Conservation (phyloP, 108 stramenopile species). For the Fistulifera pelliculosa region DNA sequence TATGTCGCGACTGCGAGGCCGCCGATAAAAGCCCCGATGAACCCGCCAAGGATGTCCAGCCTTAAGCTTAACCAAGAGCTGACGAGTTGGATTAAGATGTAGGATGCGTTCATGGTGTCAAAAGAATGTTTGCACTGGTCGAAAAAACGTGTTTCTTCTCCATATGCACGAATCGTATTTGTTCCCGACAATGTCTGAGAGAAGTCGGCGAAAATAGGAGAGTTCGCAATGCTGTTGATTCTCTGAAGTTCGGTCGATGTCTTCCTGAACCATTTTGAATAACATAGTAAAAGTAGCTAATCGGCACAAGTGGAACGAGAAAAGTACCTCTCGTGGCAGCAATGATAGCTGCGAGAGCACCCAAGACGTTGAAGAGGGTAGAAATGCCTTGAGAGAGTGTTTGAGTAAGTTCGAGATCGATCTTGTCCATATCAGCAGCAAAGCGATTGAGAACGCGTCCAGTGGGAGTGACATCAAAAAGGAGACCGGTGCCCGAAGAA, state of each 20-base stretch:
- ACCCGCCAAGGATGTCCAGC: conserved; percentile 83
- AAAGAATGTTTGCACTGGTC: conserved; percentile 58
- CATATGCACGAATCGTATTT: conserved; percentile 88
- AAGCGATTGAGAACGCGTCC: conserved; percentile 96
- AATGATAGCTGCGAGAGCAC: conserved; percentile 63
- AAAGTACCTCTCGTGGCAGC: conserved; percentile 80
- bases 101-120: conserved; percentile 78
- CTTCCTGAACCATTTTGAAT: conserved; percentile 83
- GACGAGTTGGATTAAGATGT: conserved; percentile 61
- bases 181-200: conserved; percentile 91
- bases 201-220: conserved; percentile 85
- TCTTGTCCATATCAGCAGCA: conserved; percentile 93
- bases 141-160: conserved; percentile 68
- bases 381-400: conserved; percentile 68
- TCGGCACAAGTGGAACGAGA: conserved; percentile 60
- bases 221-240: conserved; percentile 57
- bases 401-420: conserved; percentile 83
- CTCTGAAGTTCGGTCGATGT: conserved; percentile 74
- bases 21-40: conserved; percentile 69
- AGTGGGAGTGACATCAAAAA: conserved; percentile 96
- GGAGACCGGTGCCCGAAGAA: conserved; percentile 79
- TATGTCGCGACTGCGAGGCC: conserved; percentile 71
- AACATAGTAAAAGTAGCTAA: conserved; percentile 63
- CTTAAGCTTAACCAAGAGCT: conserved; percentile 87
- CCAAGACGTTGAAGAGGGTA: conserved; percentile 65